phyloP scores from a whole-genome alignment of 352 stramenopile species.

The Pythium apleroticum region DNA sequence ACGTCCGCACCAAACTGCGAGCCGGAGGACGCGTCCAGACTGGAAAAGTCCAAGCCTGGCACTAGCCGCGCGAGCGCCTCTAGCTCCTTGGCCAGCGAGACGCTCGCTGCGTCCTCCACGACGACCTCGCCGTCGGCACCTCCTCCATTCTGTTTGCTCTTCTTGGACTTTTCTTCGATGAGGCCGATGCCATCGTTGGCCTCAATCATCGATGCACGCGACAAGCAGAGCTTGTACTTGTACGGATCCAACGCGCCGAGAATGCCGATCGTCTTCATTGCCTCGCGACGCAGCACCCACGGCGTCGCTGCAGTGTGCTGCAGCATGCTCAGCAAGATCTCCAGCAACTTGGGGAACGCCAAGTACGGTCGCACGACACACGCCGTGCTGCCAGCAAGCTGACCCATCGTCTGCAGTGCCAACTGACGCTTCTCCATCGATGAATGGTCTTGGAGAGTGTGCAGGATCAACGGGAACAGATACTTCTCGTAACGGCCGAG shows the following conservation, averaged over 20 bases:
- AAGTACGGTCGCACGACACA: slow-evolving; percentile 95
- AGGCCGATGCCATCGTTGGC: slow-evolving; percentile 44
- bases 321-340: slow-evolving; percentile 94
- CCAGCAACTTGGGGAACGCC: slow-evolving; percentile 94
- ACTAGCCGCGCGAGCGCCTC: slow-evolving; percentile 20
- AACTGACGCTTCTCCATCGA: slow-evolving; percentile 94
- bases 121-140: slow-evolving; percentile 10
- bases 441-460: slow-evolving; percentile 96
- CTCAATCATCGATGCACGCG: slow-evolving; percentile 62
- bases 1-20: slow-evolving; percentile 53
- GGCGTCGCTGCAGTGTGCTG: slow-evolving; percentile 88
- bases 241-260: slow-evolving; percentile 95
- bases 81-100: slow-evolving; percentile 18
- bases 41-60: slow-evolving; percentile 45
- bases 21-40: slow-evolving; percentile 56
- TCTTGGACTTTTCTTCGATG: slow-evolving; percentile 38
- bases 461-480: slow-evolving; percentile 95
- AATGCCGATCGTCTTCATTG: slow-evolving; percentile 96
- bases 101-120: slow-evolving; percentile 17
- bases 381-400: slow-evolving; percentile 92
- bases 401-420: slow-evolving; percentile 95
- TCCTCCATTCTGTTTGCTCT: slow-evolving; percentile 31
- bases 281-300: slow-evolving; percentile 93
- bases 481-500: slow-evolving; percentile 94
- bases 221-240: slow-evolving; percentile 90